Base-by-base conservation (phyloP, 108 stramenopile species). In the Nannochloropsis salina region DNA sequence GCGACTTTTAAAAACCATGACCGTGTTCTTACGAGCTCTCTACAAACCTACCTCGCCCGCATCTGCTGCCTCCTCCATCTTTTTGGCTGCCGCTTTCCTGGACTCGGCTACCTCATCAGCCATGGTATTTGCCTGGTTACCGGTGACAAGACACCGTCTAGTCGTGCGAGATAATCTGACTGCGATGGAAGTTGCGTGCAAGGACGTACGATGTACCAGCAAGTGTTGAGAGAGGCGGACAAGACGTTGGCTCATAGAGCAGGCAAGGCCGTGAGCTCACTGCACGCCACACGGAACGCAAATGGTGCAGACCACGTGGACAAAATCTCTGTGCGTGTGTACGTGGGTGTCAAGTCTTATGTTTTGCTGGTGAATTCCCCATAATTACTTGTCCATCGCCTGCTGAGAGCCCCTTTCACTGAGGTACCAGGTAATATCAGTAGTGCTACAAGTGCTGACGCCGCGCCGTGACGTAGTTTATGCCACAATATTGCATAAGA, bases 191-290 rank as follows among this genome's bases (percentile, higher is more conserved):
- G 31, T 31, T 31, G 31, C 31, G 31, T 31, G 31, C 31, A 31
- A 31, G 31, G 31, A 74, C 20, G 61, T 15, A n/a, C 61, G 61
- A n/a, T n/a, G 61, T 15, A 74, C 15, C 61, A 74, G n/a, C 15
- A 74, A 74, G 8, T 74, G 61, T n/a, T 74, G 61, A 15, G 61
- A 8, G 61, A 74, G 61, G 8, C 61, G 61, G 61, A n/a, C 61
- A n/a, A 74, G 61, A 74, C 61, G 61, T n/a, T 74, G 61, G 61
- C 61, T 74, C 61, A 74, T 74, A n/a, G 20, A 74, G n/a, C 20
- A n/a, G n/a, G 4, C n/a, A 15, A 74, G 61, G n/a, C 61, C 61
- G 20, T 74, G 61, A n/a, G 61, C 61, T 6, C 4, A 4, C 61
- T n/a, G 20, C 4, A 74, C 61, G 15, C n/a, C 31, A 6, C 15